Conservation (phyloP, 495 filamentous ascomycete species). For the Oleoguttula mirabilis region DNA sequence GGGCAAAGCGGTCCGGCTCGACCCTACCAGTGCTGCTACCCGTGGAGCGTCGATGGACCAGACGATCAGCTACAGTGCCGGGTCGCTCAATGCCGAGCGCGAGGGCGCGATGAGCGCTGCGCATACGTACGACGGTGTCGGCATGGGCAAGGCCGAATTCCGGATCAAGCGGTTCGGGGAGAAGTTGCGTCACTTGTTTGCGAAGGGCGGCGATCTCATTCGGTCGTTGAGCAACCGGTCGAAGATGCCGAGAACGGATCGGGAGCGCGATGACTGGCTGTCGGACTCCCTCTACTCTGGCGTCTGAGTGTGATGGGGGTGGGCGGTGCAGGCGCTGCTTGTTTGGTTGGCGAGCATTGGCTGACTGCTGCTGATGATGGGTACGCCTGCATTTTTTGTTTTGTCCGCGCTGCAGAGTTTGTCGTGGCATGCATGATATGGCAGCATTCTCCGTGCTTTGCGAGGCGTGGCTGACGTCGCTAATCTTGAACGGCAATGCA, state of each 20-base stretch:
- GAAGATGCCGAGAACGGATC: neutral
- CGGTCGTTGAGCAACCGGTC: slow-evolving; percentile 16
- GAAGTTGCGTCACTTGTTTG: slow-evolving; percentile 22
- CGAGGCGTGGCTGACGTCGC: too few relatives aligned
- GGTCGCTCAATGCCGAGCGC: slow-evolving; percentile 9
- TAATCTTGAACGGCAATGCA: too few relatives aligned
- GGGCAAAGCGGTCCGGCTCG: slow-evolving; percentile 11
- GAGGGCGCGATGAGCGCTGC: slow-evolving; percentile 8
- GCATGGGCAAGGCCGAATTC: slow-evolving; percentile 26
- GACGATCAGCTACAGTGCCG: slow-evolving; percentile 14
- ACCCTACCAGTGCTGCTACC: neutral
- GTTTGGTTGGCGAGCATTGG: too few relatives aligned
- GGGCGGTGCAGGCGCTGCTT: slow-evolving; percentile 1
- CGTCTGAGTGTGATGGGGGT: slow-evolving; percentile 8
- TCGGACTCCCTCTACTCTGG: slow-evolving; percentile 18
- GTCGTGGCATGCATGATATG: too few relatives aligned
- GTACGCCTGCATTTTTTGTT: too few relatives aligned
- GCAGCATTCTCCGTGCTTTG: too few relatives aligned
- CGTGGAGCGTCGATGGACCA: neutral
- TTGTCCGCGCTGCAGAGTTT: too few relatives aligned
- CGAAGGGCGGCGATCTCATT: slow-evolving; percentile 19
- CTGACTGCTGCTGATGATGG: too few relatives aligned
- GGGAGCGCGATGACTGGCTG: slow-evolving; percentile 18
- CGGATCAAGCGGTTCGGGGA: slow-evolving; percentile 23
- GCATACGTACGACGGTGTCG: slow-evolving; percentile 19